Evolutionary conservation across 768 basidiomycete species (phyloP), one percentile per base, ranked within the genome.

Genomic region (Podaxis mareebaensis): DNA sequence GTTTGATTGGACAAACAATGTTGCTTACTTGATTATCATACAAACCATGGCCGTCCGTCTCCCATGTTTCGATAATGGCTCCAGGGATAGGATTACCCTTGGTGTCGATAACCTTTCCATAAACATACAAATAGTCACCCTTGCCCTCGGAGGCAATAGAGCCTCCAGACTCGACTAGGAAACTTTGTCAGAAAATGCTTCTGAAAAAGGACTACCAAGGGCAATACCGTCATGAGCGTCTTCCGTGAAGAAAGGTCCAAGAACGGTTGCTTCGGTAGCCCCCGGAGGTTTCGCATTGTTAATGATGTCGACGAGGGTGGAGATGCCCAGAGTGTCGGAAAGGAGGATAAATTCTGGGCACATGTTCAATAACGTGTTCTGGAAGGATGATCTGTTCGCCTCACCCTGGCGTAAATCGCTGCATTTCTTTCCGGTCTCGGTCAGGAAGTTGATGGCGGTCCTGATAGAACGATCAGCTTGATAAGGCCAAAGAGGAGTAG

Each of bases 111-210:
- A 95, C 81, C 3, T 80, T 81, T 0, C 93, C 93, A 70, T 92
- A 83, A 56, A 95, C 89, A 67, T 82, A 93, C 83, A 95, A 78
- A 71, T 93, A 91, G 10, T 92, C 84, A 22, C 93, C 93, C 74
- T 92, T 93, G 61, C 90, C 93, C 73, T 94, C 92, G 0, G 92
- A 92, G 6, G 93, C 92, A 57, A 95, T 95, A 10, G 88, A 85
- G 1, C 82, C 91, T 4, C 93, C 92, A 5, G 81, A 73, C 24
- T 79, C 73, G 61, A 93, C 91, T 93, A 65, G 15, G 7, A 11
- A 46, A 26, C 13, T 40, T 20, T 55, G 46, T 66, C 10, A 60
- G 60, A 13, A 7, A 33, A 40, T 17, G 42, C 20, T 33, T 54
- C 20, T 33, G 38, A 6, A 63, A 62, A 22, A 40, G 26, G 4